A percentile compares a stretch with the other conserved stretches of the same genome.
Evolutionary conservation across 768 basidiomycete genomes (phyloP).

Genomic region (Amanita polypyramis): DNA sequence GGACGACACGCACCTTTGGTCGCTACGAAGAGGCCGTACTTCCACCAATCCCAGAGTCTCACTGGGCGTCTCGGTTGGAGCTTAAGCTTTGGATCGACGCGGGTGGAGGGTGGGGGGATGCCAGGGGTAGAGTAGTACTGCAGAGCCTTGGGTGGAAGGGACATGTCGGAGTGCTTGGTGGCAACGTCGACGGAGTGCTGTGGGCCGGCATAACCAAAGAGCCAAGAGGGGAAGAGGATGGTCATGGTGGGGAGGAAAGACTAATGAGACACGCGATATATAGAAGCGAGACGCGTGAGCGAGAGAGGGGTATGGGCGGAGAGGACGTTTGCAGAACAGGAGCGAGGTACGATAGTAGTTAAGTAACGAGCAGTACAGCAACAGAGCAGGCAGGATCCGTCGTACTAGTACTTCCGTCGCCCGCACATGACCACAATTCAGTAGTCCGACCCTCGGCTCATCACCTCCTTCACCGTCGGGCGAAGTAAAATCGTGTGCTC

Average conservation of each 20-base stretch:
- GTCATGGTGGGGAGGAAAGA: constrained; percentile 10
- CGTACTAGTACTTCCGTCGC: background rate
- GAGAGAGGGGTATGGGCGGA: constrained; percentile 2
- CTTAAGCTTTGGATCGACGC: constrained; percentile 60
- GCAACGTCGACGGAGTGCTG: constrained; percentile 5
- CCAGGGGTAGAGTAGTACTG: constrained; percentile 60
- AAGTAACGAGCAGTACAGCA: too few relatives aligned
- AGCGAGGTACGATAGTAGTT: background rate
- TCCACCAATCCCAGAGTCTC: constrained; percentile 63
- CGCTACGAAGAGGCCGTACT: constrained; percentile 53
- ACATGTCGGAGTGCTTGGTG: constrained; percentile 15
- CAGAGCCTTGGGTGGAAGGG: constrained; percentile 23
- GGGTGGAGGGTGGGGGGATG: constrained; percentile 60
- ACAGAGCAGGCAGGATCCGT: background rate
- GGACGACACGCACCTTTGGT: constrained; percentile 44
- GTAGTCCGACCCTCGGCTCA: constrained; percentile 80
- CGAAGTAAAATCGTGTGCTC: constrained; percentile 82
- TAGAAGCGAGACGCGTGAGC: background rate
- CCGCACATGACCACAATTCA: constrained; percentile 16
- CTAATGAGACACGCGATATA: background rate
- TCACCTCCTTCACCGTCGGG: constrained; percentile 77
- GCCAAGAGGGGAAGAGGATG: constrained; percentile 12
- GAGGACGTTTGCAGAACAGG: background rate
- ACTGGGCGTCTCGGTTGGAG: constrained; percentile 43
- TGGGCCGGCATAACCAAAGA: constrained; percentile 9